Base-by-base conservation (phyloP, 1,139 yeast genomes). In the Eremothecium gossypii region DNA sequence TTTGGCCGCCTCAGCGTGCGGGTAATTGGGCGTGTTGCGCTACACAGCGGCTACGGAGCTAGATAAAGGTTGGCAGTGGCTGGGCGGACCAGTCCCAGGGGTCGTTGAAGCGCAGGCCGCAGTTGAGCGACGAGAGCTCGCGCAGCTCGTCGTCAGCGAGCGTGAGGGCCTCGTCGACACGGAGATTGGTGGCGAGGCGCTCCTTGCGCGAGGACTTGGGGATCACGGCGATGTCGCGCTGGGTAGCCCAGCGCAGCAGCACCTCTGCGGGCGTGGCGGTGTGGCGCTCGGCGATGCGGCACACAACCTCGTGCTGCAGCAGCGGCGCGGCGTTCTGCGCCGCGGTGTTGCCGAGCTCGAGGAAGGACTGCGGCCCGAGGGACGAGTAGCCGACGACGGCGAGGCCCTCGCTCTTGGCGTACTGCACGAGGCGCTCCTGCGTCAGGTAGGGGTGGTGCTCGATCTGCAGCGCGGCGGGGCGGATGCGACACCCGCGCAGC, bases 361-460 rank as follows among this genome's bases (percentile, higher is more conserved):
- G 58, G 62, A 81, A 82, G 4, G 85, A 77, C 60, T 76, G 82
- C 23, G 89, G 87, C 36, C 91, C 91, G 58, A 85, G 82, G 9
- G 95, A 82, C 7, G 95, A 84, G 71, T 86, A 86, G 26, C 82
- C 96, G 42, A 86, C 83, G 57, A 86, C 71, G 45, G 78, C 81
- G 57, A 86, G 76, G 38, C 74, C 79, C 52, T 75, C 65, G 35
- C 66, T 55, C 61, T 83, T 76, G 49, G 74, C 83, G 57, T 67
- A 83, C 53, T 79, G 72, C 48, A 85, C 64, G 60, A 85, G 70
- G 51, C 70, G 70, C 46, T 74, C 74, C 67, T 86, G 96, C 52
- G 83, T 84, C 63, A 86, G 72, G 70, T 84, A 86, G 52, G 96
- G 95, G 64, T 86, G 96, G 66, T 83, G 91, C 69, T 87, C 96